A percentile compares a stretch with the other conserved stretches of the same genome.
phyloP scores from a whole-genome alignment of 2,329 filamentous ascomycete species.

The Metarhizium anisopliae region DNA sequence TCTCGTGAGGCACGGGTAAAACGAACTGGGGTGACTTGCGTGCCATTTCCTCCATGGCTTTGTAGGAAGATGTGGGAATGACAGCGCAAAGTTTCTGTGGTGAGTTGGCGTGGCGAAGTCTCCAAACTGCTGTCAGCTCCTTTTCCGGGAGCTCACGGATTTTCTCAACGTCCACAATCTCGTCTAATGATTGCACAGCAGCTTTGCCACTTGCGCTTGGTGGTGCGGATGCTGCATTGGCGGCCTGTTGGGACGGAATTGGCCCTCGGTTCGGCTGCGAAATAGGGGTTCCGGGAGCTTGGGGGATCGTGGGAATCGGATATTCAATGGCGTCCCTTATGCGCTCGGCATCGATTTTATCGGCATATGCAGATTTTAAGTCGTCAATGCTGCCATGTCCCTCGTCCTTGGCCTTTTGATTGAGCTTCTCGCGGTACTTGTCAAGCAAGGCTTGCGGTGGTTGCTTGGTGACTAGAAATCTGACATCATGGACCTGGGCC shows the following conservation, averaged over 20 bases:
- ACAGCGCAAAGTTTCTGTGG: conserved; percentile 73
- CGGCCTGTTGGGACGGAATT: conserved; percentile 16
- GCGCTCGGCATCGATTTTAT: conserved; percentile 67
- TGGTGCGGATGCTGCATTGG: not conserved
- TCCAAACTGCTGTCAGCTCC: conserved; percentile 85
- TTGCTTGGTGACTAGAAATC: conserved; percentile 75
- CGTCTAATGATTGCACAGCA: conserved; percentile 36
- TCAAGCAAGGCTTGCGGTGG: conserved; percentile 61
- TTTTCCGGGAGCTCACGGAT: conserved; percentile 61
- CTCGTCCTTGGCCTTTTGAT: conserved; percentile 67
- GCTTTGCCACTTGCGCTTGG: conserved; percentile 1
- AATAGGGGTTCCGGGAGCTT: conserved; percentile 25
- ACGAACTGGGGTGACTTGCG: conserved; percentile 79
- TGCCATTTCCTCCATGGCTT: conserved; percentile 61
- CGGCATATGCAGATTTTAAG: conserved; percentile 74
- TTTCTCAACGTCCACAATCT: conserved; percentile 70
- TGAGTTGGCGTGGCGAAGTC: conserved; percentile 70
- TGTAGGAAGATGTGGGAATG: conserved; percentile 67
- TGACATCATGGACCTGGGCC: conserved; percentile 87
- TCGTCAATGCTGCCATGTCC: conserved; percentile 63
- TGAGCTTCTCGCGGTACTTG: conserved; percentile 81
- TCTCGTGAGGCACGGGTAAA: conserved; percentile 66
- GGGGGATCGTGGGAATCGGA: conserved; percentile 26
- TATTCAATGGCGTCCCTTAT: conserved; percentile 53
- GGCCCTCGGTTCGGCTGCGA: conserved; percentile 26